These are phyloP conservation scores for Hygrophoropsis aurantiaca DNA, from an alignment of 768 basidiomycete genomes.

Conservation along the genomic window DNA sequence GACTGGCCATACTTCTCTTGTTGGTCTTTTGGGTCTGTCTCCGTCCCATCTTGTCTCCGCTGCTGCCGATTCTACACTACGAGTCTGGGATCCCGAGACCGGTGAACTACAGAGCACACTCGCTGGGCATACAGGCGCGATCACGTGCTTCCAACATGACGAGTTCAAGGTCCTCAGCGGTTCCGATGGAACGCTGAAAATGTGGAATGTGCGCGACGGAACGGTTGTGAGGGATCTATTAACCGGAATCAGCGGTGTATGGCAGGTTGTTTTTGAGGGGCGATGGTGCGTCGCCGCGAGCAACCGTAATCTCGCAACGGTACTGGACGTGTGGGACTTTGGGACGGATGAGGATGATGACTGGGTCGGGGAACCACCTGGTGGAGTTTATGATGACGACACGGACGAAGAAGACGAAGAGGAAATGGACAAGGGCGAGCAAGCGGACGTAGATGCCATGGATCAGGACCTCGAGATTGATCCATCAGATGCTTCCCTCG, in stretches of 20 bases:
- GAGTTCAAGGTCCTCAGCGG: conserved; percentile 97
- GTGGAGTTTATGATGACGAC: conserved; percentile 71
- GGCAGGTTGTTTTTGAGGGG: conserved; percentile 96
- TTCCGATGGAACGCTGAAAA: conserved; percentile 93
- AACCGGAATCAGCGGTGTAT: conserved; percentile 90
- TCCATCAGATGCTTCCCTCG: conserved; percentile 30
- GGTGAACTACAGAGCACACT: conserved; percentile 81
- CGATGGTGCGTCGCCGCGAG: conserved; percentile 94
- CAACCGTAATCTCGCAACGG: conserved; percentile 73
- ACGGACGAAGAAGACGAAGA: conserved; percentile 44
- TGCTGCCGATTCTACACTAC: conserved; percentile 92
- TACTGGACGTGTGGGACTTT: conserved; percentile 91
- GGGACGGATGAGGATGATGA: conserved; percentile 72
- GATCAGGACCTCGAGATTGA: conserved; percentile 55
- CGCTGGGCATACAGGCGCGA: conserved; percentile 93
- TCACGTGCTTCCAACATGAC: conserved; percentile 98
- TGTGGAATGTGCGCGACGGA: conserved; percentile 95
- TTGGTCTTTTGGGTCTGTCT: conserved; percentile 89
- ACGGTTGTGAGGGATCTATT: conserved; percentile 83
- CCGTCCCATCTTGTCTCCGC: conserved; percentile 91
- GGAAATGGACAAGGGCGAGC: conserved; percentile 43
- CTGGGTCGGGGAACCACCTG: conserved; percentile 78
- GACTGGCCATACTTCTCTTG: conserved; percentile 91
- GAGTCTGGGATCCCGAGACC: conserved; percentile 90
- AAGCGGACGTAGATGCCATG: conserved; percentile 69